Evolutionary conservation across 2,329 filamentous ascomycete species (phyloP), one percentile per base, ranked within the genome.

Genomic region (Claviceps paspali): DNA sequence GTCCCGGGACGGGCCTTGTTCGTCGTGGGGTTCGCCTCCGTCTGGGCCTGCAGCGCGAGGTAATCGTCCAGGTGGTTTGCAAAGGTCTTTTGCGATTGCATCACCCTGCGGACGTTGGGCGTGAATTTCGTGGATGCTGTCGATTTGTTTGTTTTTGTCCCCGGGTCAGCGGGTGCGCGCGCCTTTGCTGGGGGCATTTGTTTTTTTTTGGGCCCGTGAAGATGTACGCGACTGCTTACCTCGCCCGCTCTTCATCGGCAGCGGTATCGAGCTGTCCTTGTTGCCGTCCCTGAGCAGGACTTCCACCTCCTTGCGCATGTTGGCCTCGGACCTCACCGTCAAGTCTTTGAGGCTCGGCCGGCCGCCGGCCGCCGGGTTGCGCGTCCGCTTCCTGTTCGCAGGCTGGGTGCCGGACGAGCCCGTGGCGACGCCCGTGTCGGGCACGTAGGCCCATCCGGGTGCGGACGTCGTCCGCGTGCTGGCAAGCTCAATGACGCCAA

Each of bases 391-490:
- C 43, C 81, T 71, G 65, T 69, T 72, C 45, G 63, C 59, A 41
- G 62, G 67, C 42, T 57, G 60, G 44, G 64, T 59, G 41, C 67
- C 66, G 36, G 70, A 68, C 8, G 73, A 67, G 10, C 71, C 40
- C 3, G 41, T 67, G 38, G 73, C 68, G 39, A 71, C 67, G 29
- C 56, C 70, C 53, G 72, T 77, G 52, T 94, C 84, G 22, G 86
- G 78, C 1, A 95, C 83, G 55, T 94, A 94, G 10, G 85, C 85
- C 81, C 86, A 96, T 51, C 88, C 88, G 1, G 88, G 86, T 1
- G 84, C 82, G 31, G 71, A 65, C 31, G 74, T 73, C 12, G 76
- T 76, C 43, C 75, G 76, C 21, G 76, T 65, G 51, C 74, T 76
- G 26, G 84, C 82, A 40, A 95, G 65, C 48, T 93, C 80, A 59